Evolutionary conservation across 2,329 filamentous ascomycete genomes (phyloP), one percentile per base, ranked within the genome.

Genomic region (Orbilia brochopaga): DNA sequence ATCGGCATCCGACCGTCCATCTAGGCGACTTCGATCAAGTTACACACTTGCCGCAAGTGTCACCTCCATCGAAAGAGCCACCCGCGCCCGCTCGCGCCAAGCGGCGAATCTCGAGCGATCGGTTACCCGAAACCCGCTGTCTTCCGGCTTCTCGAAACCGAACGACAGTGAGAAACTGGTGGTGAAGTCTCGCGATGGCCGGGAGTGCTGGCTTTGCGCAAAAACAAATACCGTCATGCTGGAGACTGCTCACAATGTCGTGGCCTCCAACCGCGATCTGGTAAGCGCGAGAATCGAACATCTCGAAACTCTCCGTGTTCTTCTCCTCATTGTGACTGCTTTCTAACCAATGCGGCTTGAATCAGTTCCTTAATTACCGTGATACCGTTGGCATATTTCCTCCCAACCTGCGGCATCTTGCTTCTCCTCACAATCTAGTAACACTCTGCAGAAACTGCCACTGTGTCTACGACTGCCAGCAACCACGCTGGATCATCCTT

Each of bases 401-500:
- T 42, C 66, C 66, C n/a, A 70, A 59, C 30, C 50, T 70, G n/a
- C 59, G 66, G 19, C 66, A 70, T 60, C 48, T 70, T 8, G 66
- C 66, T 51, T 70, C 66, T 53, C 66, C 66, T 23, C 66, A 70
- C 24, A 70, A 70, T 23, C 66, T 70, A 13, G 66, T 70, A 24
- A 70, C 66, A 27, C 66, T 70, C n/a, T 70, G 66, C 19, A 30
- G 66, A 35, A 70, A 70, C 50, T 70, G 66, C 15, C 66, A 70
- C 19, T 70, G 66, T 19, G 66, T 70, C 8, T 70, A 70, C 21
- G 66, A 70, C 27, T 70, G 59, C 30, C 66, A 70, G 27, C 66
- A 70, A 64, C 66, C 66, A 21, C 66, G 66, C 48, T 70, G 66
- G 66, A 70, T 70, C 24, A 70, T 70, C 5, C 40, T 70, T n/a